Evolutionary conservation across 257 asterid species (phyloP).

Genomic region (Solanum etuberosum): DNA sequence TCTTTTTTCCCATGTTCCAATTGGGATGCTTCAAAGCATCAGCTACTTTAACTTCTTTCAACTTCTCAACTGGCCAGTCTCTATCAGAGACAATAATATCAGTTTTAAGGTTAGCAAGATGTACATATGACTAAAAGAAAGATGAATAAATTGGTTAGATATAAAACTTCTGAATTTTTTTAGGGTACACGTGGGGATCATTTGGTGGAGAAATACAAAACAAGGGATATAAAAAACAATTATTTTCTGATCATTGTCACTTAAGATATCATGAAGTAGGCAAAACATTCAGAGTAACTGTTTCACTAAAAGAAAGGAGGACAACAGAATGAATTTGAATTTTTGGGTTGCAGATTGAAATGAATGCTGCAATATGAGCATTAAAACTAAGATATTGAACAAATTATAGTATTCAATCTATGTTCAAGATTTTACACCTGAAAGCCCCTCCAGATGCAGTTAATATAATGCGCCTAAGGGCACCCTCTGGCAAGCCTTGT

Average conservation of each 20-base stretch:
- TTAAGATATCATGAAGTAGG: neutral
- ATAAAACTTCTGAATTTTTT: neutral
- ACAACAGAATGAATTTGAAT: neutral
- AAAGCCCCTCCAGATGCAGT: conserved; percentile 99
- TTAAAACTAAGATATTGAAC: neutral
- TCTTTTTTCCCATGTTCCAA: conserved; percentile 98
- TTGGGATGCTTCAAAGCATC: conserved; percentile 99
- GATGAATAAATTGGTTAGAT: neutral
- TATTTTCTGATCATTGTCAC: neutral
- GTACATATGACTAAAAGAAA: neutral
- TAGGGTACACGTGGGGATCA: neutral
- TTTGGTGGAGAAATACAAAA: neutral
- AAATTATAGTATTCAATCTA: neutral
- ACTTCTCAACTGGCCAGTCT: conserved; percentile 87
- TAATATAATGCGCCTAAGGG: conserved; percentile 85
- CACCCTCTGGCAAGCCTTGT: conserved; percentile 97
- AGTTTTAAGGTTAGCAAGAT: neutral
- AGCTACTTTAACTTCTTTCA: conserved; percentile 93
- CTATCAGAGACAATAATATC: conserved; percentile 14
- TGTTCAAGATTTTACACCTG: conserved; percentile 33
- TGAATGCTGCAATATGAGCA: neutral
- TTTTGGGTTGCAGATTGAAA: neutral
- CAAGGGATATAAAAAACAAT: neutral
- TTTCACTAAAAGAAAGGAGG: neutral
- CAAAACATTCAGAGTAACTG: neutral